Percentiles rank a stretch among this genome's conserved stretches.
Evolutionary conservation across 176 grass and related monocot species (phyloP).

Genomic region (Musa schizocarpa): DNA sequence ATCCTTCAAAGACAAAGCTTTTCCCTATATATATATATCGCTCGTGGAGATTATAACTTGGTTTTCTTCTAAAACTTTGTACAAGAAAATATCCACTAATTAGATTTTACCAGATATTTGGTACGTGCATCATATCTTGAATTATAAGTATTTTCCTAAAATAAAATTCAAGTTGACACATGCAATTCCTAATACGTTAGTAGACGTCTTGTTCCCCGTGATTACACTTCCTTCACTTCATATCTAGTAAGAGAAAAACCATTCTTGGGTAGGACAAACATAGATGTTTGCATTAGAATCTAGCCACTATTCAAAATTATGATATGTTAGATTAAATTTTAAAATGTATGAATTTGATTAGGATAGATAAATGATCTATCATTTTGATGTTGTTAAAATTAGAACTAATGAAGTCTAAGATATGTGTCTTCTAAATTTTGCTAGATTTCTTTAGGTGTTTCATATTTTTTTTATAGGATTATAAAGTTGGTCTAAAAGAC

Average conservation of each 20-base stretch:
- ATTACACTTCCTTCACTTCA: background rate
- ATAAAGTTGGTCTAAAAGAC: too few species aligned
- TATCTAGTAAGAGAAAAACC: background rate
- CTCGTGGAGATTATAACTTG: background rate
- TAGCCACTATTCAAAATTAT: constrained; percentile 8
- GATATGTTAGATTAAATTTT: background rate
- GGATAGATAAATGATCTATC: too few species aligned
- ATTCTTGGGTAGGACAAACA: constrained; percentile 9
- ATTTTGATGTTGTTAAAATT: too few species aligned
- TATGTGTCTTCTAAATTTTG: too few species aligned
- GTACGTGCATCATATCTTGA: background rate
- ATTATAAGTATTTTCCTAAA: constrained; percentile 4
- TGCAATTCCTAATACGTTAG: background rate
- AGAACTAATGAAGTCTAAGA: too few species aligned
- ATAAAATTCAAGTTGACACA: background rate
- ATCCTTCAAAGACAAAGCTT: too few species aligned
- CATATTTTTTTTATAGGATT: too few species aligned
- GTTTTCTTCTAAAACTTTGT: background rate
- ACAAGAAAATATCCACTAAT: constrained; percentile 9
- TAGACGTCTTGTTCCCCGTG: background rate
- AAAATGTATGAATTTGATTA: too few species aligned
- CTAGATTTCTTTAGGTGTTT: too few species aligned
- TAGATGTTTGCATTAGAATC: constrained; percentile 2
- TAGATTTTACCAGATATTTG: background rate
- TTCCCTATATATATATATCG: too few species aligned